Evolutionary conservation across 371 early-diverging fungal genomes (phyloP).

Genomic region (Cladochytrium tenue): DNA sequence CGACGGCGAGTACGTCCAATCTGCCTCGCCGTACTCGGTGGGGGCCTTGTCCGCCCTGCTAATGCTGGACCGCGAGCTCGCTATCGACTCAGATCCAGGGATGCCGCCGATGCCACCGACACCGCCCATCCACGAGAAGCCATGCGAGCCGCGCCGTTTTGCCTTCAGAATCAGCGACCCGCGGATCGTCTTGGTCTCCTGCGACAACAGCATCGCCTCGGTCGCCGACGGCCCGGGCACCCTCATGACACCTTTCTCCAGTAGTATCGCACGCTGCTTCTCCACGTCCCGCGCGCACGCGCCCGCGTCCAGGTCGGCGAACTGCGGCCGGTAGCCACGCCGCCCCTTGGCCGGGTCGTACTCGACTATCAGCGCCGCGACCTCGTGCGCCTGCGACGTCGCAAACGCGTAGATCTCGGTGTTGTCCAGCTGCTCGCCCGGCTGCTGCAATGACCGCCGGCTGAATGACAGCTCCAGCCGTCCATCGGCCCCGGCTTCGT

Average conservation of each 20-base stretch:
- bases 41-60: neutral
- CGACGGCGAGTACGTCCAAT: constrained; percentile 39
- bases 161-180: constrained; percentile 17
- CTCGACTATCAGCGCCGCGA: constrained; percentile 40
- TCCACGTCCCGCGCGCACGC: constrained; percentile 28
- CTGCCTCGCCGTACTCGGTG: constrained; percentile 29
- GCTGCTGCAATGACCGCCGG: neutral
- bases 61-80: neutral
- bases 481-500: constrained; percentile 26
- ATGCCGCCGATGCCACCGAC: too few species aligned
- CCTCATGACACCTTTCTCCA: constrained; percentile 29
- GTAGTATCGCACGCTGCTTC: constrained; percentile 17
- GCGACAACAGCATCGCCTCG: neutral
- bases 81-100: too few species aligned
- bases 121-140: neutral
- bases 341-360: constrained; percentile 16
- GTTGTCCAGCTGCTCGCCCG: constrained; percentile 26
- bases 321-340: constrained; percentile 10
- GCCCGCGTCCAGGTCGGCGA: constrained; percentile 22
- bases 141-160: neutral
- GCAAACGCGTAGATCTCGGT: constrained; percentile 35
- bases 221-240: constrained; percentile 27
- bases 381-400: constrained; percentile 40
- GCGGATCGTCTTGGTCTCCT: constrained; percentile 9
- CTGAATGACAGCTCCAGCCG: constrained; percentile 23